Evolutionary conservation across 2,329 filamentous ascomycete genomes (phyloP).

Genomic region (Conoideocrella luteorostrata): DNA sequence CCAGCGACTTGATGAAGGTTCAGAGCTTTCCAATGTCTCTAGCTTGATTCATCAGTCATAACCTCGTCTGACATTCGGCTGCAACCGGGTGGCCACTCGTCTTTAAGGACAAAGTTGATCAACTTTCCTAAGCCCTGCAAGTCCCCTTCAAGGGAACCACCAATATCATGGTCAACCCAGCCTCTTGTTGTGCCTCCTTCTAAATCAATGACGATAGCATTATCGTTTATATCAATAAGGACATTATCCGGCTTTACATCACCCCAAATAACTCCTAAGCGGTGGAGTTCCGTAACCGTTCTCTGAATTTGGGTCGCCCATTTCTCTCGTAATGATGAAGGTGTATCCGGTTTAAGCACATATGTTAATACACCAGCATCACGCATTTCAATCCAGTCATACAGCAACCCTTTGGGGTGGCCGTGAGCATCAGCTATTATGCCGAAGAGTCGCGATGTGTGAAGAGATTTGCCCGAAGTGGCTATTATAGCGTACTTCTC

Average conservation of each 20-base stretch:
- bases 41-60: too few relatives aligned
- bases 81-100: background rate
- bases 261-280: constrained; percentile 20
- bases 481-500: too few relatives aligned
- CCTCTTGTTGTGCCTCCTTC: constrained; percentile 1
- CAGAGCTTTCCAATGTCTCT: too few relatives aligned
- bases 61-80: background rate
- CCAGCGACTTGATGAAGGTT: too few relatives aligned
- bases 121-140: constrained; percentile 3
- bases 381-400: constrained; percentile 4
- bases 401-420: constrained; percentile 4
- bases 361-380: background rate
- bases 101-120: background rate
- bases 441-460: constrained; percentile 5
- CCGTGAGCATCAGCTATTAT: constrained; percentile 2
- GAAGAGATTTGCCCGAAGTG: too few relatives aligned
- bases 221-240: constrained; percentile 20
- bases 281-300: constrained; percentile 13
- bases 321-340: background rate
- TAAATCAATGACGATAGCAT: constrained; percentile 12
- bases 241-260: constrained; percentile 24
- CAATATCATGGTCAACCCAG: constrained; percentile 3
- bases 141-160: background rate
- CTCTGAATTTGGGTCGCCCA: constrained; percentile 16
- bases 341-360: background rate